A percentile compares a stretch with the other conserved stretches of the same genome.
These are phyloP conservation scores for Penicillium lividum DNA, from an alignment of 495 filamentous ascomycete species.

Conservation along the genomic window DNA sequence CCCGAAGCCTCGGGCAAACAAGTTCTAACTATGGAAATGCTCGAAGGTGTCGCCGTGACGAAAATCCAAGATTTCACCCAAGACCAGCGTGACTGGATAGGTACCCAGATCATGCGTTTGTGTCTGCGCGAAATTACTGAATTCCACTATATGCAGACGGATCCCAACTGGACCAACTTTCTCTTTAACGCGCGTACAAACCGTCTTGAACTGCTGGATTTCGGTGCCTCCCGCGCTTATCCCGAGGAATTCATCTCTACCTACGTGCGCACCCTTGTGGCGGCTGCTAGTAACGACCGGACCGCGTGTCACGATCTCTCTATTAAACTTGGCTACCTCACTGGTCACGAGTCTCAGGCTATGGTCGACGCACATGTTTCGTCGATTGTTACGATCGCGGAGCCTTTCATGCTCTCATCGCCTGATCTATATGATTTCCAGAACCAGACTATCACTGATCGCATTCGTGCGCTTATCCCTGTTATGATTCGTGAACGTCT, in stretches of 20 bases:
- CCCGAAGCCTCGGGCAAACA: constrained; percentile 79
- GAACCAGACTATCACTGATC: constrained; percentile 93
- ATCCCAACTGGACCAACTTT: constrained; percentile 99
- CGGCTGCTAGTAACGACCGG: constrained; percentile 71
- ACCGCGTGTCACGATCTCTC: constrained; percentile 64
- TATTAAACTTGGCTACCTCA: constrained; percentile 86
- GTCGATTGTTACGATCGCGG: constrained; percentile 83
- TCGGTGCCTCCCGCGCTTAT: constrained; percentile 88
- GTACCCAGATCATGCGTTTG: constrained; percentile 87
- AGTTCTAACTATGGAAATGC: constrained; percentile 91
- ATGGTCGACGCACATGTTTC: constrained; percentile 89
- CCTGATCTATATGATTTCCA: constrained; percentile 88
- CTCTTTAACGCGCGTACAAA: constrained; percentile 74
- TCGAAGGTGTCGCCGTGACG: constrained; percentile 85
- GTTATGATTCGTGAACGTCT: constrained; percentile 88
- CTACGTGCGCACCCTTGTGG: constrained; percentile 76
- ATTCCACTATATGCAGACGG: constrained; percentile 98
- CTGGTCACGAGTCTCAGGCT: constrained; percentile 74
- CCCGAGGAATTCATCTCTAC: constrained; percentile 73
- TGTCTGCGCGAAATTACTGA: constrained; percentile 91
- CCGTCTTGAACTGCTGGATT: constrained; percentile 90
- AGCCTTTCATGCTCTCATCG: constrained; percentile 77
- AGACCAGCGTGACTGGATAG: constrained; percentile 81
- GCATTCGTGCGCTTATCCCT: constrained; percentile 83
- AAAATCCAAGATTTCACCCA: constrained; percentile 75